phyloP scores from a whole-genome alignment of 495 filamentous ascomycete genomes.

The Hypoxylon rickii region DNA sequence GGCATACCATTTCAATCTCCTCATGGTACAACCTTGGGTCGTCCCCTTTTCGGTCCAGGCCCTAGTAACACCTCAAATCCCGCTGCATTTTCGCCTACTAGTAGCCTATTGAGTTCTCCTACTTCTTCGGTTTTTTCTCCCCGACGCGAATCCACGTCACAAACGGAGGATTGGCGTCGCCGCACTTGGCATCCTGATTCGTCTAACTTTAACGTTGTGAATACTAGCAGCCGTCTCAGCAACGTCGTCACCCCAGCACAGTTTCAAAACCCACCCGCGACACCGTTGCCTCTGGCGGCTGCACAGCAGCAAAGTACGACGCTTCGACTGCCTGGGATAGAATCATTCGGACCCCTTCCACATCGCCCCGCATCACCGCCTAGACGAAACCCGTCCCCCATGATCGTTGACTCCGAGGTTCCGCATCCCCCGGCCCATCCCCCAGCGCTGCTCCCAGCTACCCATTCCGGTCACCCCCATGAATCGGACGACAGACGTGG shows the following conservation, averaged over 20 bases:
- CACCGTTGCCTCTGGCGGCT: conserved; percentile 57
- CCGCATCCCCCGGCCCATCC: conserved; percentile 51
- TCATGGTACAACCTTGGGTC: conserved; percentile 59
- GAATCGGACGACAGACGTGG: conserved; percentile 62
- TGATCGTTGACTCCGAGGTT: conserved; percentile 63
- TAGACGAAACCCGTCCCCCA: conserved; percentile 66
- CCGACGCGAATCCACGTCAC: conserved; percentile 63
- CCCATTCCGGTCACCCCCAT: conserved; percentile 55
- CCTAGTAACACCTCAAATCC: conserved; percentile 56
- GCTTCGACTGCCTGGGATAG: conserved; percentile 81
- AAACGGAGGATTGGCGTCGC: conserved; percentile 72
- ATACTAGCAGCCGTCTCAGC: conserved; percentile 47
- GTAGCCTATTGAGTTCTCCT: conserved; percentile 68
- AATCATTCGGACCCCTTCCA: conserved; percentile 80
- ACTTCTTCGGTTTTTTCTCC: conserved; percentile 69
- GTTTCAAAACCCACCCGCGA: conserved; percentile 58
- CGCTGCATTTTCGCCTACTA: conserved; percentile 60
- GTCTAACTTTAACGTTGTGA: conserved; percentile 50
- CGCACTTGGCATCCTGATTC: conserved; percentile 91
- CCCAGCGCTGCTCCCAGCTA: conserved; percentile 44
- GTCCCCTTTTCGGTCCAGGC: conserved; percentile 61
- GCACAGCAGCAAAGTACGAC: conserved; percentile 38
- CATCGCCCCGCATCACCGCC: conserved; percentile 62
- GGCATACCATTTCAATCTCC: conserved; percentile 75
- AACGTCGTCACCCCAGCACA: conserved; percentile 62